Base-by-base conservation (phyloP, 2,329 filamentous ascomycete genomes). In the Macrophomina pseudophaseolina region DNA sequence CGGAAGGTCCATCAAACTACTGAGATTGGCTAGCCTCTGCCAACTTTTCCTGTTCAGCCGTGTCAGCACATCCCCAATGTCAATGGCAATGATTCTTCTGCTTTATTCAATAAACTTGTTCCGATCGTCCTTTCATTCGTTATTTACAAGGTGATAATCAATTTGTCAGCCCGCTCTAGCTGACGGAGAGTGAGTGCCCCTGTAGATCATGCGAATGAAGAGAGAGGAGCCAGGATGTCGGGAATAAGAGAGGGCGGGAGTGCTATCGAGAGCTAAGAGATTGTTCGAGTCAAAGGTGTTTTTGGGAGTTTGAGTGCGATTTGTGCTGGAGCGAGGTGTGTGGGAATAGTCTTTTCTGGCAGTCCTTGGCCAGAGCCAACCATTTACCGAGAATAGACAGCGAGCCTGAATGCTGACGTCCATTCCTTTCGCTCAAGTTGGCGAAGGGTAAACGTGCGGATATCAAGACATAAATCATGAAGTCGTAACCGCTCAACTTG, bases 381-480 rank as follows among this genome's bases (percentile, higher is more conserved):
- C 42, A 42, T 14, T 44, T 51, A 30, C 58, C 51, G 51, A 56
- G 52, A 69, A 73, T 75, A 70, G 71, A 70, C 70, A 71, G 69
- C 64, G 59, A 69, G 66, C 67, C 68, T 66, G 60, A 69, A 66
- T 56, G 67, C 68, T 67, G 68, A 66, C 64, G 69, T 70, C 71
- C 72, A 71, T 71, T 67, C 68, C 69, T 32, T 48, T 68, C 48
- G 67, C 67, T 65, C 56, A 53, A 59, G 68, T 70, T 73, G 71
- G 71, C 68, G 69, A 71, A 72, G 53, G 64, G 46, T 46, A 66
- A 56, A 66, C 65, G 71, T 72, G 72, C 74, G 73, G 73, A 73
- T 76, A 74, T 78, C 76, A 76, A 78, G 73, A 72, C 77, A 75
- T 79, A 46, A 78, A 78, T 74, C 79, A 76, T 75, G 79, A 72